phyloP scores from a whole-genome alignment of 352 stramenopile genomes.

The Phytophthora parvispora region DNA sequence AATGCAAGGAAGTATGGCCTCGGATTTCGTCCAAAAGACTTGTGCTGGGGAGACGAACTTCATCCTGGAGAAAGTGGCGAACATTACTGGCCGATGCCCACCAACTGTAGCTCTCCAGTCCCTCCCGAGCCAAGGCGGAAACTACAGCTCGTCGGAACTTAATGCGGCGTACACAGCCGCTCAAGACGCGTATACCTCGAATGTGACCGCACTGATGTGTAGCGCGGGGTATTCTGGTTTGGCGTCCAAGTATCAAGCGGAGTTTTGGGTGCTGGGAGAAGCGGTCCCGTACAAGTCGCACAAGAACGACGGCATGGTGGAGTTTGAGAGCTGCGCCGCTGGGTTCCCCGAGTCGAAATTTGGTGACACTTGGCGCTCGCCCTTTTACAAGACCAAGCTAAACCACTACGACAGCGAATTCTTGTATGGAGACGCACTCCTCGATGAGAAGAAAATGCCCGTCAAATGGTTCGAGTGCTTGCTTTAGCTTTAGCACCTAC shows the following conservation, averaged over 20 bases:
- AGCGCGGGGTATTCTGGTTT: constrained; percentile 24
- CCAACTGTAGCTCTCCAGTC: constrained; percentile 29
- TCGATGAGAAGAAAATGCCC: constrained; percentile 51
- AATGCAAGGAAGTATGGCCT: constrained; percentile 51
- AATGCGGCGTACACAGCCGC: constrained; percentile 28
- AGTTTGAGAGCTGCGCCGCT: constrained; percentile 51
- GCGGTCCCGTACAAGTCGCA: constrained; percentile 38
- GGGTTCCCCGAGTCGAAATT: constrained; percentile 41
- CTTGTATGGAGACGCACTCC: constrained; percentile 48
- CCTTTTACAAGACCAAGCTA: constrained; percentile 60
- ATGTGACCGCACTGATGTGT: constrained; percentile 44
- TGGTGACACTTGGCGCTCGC: constrained; percentile 34
- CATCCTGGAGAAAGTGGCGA: constrained; percentile 28
- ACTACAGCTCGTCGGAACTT: constrained; percentile 16
- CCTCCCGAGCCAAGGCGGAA: constrained; percentile 33
- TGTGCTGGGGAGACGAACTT: constrained; percentile 26
- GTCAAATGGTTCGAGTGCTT: constrained; percentile 65
- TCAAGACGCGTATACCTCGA: constrained; percentile 25
- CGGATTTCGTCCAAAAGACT: constrained; percentile 42
- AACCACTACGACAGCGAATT: constrained; percentile 66
- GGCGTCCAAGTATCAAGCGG: constrained; percentile 25
- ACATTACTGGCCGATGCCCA: constrained; percentile 42
- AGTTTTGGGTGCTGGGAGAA: constrained; percentile 19
- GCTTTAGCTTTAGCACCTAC: no score
- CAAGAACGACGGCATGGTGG: constrained; percentile 48